Conservation (phyloP, 495 filamentous ascomycete species). For the Aspergillus baeticus region DNA sequence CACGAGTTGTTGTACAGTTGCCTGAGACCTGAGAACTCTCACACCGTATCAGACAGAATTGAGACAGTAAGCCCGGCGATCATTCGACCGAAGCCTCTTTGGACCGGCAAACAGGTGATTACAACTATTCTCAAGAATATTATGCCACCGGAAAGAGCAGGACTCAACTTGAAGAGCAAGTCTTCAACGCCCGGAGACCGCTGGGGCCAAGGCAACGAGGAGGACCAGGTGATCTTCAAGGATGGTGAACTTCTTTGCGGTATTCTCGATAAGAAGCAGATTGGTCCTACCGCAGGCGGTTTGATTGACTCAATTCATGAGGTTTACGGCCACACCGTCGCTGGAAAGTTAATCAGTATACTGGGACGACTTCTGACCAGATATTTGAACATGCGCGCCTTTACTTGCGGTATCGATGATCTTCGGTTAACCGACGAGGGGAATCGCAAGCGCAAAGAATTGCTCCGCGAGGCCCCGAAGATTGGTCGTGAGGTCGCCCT, state of each 20-base stretch:
- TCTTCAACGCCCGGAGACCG: constrained; percentile 71
- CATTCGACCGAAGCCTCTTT: constrained; percentile 74
- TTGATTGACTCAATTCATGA: constrained; percentile 92
- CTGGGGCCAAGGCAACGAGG: constrained; percentile 72
- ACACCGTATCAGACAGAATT: constrained; percentile 71
- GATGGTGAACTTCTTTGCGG: constrained; percentile 85
- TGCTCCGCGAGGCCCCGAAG: constrained; percentile 63
- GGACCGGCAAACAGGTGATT: constrained; percentile 98
- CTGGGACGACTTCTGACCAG: constrained; percentile 87
- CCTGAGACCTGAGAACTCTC: constrained; percentile 82
- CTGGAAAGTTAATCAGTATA: constrained; percentile 83
- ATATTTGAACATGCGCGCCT: constrained; percentile 87
- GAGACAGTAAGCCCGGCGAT: constrained; percentile 76
- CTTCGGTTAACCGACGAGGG: constrained; percentile 80
- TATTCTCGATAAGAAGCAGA: constrained; percentile 93
- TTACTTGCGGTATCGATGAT: constrained; percentile 97
- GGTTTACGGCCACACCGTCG: constrained; percentile 81
- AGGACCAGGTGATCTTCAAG: constrained; percentile 78
- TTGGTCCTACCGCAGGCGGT: constrained; percentile 84
- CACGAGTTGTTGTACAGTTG: constrained; percentile 89
- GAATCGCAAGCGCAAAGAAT: constrained; percentile 67
- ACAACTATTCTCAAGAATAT: constrained; percentile 94
- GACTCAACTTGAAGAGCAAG: constrained; percentile 75
- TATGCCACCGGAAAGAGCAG: constrained; percentile 67
- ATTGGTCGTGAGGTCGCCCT: constrained; percentile 81